Evolutionary conservation across 179 eudicot genomes (phyloP), one percentile per base, ranked within the genome.

Genomic region (Silene vulgaris): DNA sequence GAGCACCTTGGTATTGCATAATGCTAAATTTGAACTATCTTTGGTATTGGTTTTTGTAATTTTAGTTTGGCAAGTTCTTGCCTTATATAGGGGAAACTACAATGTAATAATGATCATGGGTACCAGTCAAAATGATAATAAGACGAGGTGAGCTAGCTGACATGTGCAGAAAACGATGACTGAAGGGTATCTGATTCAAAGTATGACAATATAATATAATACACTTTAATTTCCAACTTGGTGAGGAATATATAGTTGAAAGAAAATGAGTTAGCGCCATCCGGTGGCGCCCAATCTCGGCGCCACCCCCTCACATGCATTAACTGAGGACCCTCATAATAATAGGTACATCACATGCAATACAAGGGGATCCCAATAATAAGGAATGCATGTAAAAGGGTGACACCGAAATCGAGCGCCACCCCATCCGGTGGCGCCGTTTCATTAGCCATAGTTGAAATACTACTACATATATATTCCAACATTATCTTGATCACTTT

Each of bases 1-100:
- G 75, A 26, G 79, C 23, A 52, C 77, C 69, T 37, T 79, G 76
- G 59, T 57, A 71, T 71, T 78, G 81, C 81, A 81, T 78, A 64
- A 19, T 52, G 52, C 61, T 5, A 40, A 43, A 67, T 26, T 57
- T 67, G 19, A 29, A 29, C 28, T 32, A 5, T 52, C 48, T 19
- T 57, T 65, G 48, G 59, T 66, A 28, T 50, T 45, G 29, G 61
- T 9, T 65, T 7, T 7, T 17, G 43, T 52, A 56, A 56, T 68
- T 54, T 63, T 17, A 13, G 63, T 29, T 14, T 65, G 16, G 60
- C 35, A 4, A 54, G 8, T 65, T 59, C 59, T 20, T 57, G 8
- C 62, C 74, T 65, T 77, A 29, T 81, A 81, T 81, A 71, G 63
- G 17, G 62, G 16, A 50, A 17, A 20, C 72, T 16, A 45, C 52